Conservation (phyloP, 257 asterid genomes). For the Solanum virginianum region DNA sequence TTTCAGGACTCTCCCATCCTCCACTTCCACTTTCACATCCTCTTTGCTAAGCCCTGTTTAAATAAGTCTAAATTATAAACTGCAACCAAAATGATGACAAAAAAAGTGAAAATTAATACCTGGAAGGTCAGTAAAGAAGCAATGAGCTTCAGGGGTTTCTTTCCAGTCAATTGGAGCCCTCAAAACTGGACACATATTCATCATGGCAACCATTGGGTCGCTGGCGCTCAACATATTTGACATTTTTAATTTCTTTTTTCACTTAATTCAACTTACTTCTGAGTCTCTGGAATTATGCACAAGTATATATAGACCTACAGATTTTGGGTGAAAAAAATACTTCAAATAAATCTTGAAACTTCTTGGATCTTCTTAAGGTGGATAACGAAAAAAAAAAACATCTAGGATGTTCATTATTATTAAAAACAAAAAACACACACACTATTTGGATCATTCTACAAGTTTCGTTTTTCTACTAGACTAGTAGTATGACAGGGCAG, state of each 20-base stretch:
- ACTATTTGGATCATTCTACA: background rate
- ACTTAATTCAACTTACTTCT: background rate
- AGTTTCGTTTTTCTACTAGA: background rate
- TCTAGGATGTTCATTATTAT: background rate
- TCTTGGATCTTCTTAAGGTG: background rate
- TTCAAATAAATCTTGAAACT: background rate
- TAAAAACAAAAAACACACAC: no score
- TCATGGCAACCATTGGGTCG: conserved; percentile 7
- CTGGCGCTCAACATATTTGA: background rate
- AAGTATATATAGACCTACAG: background rate
- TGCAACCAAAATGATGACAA: no score
- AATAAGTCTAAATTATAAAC: no score
- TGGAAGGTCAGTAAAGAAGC: conserved; percentile 4
- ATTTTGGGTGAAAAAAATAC: background rate
- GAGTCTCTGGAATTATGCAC: background rate
- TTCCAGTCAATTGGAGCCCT: conserved; percentile 12
- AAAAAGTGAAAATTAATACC: background rate
- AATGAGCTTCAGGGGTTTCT: conserved; percentile 1
- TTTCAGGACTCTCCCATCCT: background rate
- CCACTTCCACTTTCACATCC: conserved; percentile 1
- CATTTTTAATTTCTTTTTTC: background rate
- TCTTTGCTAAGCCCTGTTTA: background rate
- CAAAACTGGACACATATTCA: conserved; percentile 14
- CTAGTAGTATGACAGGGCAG: background rate
- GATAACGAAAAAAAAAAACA: background rate